Base-by-base conservation (phyloP, 1,139 yeast species). In the Yamadazyma blattariae region DNA sequence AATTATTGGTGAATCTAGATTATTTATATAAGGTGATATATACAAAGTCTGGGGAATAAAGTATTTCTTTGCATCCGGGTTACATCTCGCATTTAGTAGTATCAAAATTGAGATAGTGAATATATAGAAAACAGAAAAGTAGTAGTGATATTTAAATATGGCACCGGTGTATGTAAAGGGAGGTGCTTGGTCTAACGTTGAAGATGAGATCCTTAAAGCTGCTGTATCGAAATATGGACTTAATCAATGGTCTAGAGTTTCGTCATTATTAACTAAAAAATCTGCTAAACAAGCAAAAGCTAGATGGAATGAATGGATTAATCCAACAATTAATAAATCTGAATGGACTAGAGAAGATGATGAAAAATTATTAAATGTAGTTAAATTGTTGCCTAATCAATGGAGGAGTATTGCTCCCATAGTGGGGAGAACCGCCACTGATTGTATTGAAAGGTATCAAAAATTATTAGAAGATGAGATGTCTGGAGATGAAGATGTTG, bases 161-260 rank as follows among this genome's bases (percentile, higher is more conserved):
- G 86, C 90, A 4, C 89, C 90, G 2, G 66, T 81, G 1, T 85
- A 85, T 54, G 85, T 85, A 33, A 85, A 82, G 54, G 96, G 95
- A 29, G 96, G 95, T 27, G 81, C 79, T 2, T 90, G 97, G 97
- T 81, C 95, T 3, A 82, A 86, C 52, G 79, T 85, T 7, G 97
- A 90, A 52, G 97, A 90, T 59, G 92, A 87, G 55, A 84, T 90
- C 32, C 66, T 92, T 33, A 81, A 83, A 47, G 96, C 96, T 0
- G 96, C 97, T 1, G 85, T 92, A 2, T 78, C 94, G 32, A 92
- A 92, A 54, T 92, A 92, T 57, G 98, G 98, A 0, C 67, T 89
- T 16, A 89, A 86, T 47, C 96, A 92, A 53, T 92, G 98, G 98
- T 78, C 92, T 7, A 76, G 97, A 34, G 94, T 92, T 4, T 86